Conservation (phyloP, 2,329 filamentous ascomycete species). For the Curvularia spicifera region DNA sequence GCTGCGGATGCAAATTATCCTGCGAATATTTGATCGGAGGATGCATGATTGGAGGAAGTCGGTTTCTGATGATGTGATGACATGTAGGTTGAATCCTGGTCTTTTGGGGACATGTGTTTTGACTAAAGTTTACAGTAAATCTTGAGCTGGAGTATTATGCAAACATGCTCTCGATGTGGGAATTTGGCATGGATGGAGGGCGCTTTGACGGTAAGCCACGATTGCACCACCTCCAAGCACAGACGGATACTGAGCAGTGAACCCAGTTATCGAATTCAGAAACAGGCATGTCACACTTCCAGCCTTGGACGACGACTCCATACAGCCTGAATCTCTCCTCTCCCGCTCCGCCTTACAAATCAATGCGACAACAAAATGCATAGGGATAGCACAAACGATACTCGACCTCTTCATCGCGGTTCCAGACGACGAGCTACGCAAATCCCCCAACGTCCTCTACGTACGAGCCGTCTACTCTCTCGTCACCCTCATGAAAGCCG, state of each 20-base stretch:
- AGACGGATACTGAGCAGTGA: background rate
- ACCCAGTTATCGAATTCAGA: slow-evolving; percentile 39
- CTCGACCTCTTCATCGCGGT: slow-evolving; percentile 41
- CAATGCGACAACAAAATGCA: slow-evolving; percentile 46
- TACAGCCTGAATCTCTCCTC: slow-evolving; percentile 44
- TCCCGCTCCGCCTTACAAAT: slow-evolving; percentile 45
- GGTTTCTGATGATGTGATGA: slow-evolving; percentile 41
- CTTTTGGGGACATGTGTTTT: background rate
- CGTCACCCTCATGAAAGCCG: slow-evolving; percentile 43
- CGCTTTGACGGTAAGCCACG: slow-evolving; percentile 34
- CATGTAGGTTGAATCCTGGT: slow-evolving; percentile 23
- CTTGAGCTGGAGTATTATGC: slow-evolving; percentile 42
- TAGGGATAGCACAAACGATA: slow-evolving; percentile 41
- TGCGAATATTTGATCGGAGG: slow-evolving; percentile 44
- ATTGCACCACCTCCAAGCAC: background rate
- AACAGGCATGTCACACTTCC: slow-evolving; percentile 45
- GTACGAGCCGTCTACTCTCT: slow-evolving; percentile 44
- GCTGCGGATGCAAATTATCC: slow-evolving; percentile 44
- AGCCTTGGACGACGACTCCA: slow-evolving; percentile 41
- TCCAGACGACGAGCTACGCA: slow-evolving; percentile 30
- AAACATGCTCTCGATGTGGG: slow-evolving; percentile 47
- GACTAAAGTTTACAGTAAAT: slow-evolving; percentile 15
- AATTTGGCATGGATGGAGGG: slow-evolving; percentile 49
- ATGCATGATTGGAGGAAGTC: slow-evolving; percentile 48
- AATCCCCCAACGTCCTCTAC: slow-evolving; percentile 39